These are phyloP conservation scores for Venustampulla echinocandica DNA, from an alignment of 495 filamentous ascomycete genomes.

Conservation along the genomic window DNA sequence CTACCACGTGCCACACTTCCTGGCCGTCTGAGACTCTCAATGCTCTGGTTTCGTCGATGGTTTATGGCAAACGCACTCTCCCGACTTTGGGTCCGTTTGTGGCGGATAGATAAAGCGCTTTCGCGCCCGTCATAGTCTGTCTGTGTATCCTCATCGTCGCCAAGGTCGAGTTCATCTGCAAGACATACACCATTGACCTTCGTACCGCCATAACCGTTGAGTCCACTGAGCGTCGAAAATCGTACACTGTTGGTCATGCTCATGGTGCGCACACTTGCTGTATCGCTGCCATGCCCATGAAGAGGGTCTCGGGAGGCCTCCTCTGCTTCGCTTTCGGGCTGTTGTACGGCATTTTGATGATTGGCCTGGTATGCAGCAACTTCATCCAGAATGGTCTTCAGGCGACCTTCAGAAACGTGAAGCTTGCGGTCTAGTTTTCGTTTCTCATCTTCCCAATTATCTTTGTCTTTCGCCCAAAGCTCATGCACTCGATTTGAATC, in stretches of 20 bases:
- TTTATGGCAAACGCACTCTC: constrained; percentile 36
- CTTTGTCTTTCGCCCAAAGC: constrained; percentile 72
- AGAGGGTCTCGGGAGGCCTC: constrained; percentile 28
- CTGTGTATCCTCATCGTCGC: constrained; percentile 55
- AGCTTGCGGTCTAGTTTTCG: constrained; percentile 72
- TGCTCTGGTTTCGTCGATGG: constrained; percentile 39
- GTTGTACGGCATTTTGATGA: constrained; percentile 34
- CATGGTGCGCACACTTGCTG: constrained; percentile 65
- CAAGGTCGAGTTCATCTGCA: constrained; percentile 83
- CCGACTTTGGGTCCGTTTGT: constrained; percentile 33
- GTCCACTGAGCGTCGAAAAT: constrained; percentile 53
- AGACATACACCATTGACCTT: constrained; percentile 65
- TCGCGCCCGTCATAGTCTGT: constrained; percentile 46
- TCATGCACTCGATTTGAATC: constrained; percentile 66
- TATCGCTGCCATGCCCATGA: constrained; percentile 55
- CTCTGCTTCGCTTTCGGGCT: constrained; percentile 42
- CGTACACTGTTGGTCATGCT: constrained; percentile 67
- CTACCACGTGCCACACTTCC: constrained; percentile 40
- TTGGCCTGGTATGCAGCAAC: constrained; percentile 65
- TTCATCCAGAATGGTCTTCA: constrained; percentile 78
- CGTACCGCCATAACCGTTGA: constrained; percentile 37
- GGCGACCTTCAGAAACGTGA: constrained; percentile 76
- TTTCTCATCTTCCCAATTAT: constrained; percentile 72
- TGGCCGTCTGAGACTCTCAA: constrained; percentile 40
- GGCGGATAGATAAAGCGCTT: constrained; percentile 36